Conservation (phyloP, 2,329 filamentous ascomycete genomes). For the Aspergillus texensis region DNA sequence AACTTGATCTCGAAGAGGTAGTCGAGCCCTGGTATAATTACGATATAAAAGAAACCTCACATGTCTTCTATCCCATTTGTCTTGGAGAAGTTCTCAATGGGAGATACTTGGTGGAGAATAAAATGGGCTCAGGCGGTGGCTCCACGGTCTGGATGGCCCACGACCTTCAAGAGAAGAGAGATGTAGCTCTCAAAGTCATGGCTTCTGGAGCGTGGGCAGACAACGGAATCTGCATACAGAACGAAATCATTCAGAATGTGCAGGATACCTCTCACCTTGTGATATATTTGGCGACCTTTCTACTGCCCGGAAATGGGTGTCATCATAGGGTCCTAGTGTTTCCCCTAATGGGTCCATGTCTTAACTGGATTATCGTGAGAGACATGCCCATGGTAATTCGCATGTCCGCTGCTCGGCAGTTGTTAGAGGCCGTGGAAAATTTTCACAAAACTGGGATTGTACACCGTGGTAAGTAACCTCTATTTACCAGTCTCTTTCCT, state of each 20-base stretch:
- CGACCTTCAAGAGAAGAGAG: conserved; percentile 21
- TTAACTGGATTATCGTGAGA: conserved; percentile 12
- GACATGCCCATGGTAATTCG: conserved; percentile 23
- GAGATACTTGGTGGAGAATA: conserved; percentile 29
- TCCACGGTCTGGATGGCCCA: conserved; percentile 32
- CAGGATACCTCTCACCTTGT: conserved; percentile 23
- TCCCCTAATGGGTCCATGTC: conserved; percentile 24
- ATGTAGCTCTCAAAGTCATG: conserved; percentile 31
- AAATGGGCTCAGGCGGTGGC: conserved; percentile 27
- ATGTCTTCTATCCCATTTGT: conserved; percentile 22
- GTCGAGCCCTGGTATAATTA: conserved; percentile 25
- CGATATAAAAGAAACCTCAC: conserved; percentile 6
- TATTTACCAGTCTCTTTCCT: too few relatives aligned
- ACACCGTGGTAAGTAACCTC: conserved; percentile 27
- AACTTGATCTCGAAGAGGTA: conserved; percentile 19
- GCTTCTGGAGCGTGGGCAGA: conserved; percentile 20
- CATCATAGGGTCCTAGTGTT: conserved; percentile 28
- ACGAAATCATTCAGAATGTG: conserved; percentile 24
- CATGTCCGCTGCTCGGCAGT: conserved; percentile 33
- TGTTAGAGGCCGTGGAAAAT: conserved; percentile 27
- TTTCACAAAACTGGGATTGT: conserved; percentile 32
- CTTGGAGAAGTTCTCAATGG: conserved; percentile 25
- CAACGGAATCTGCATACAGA: conserved; percentile 23
- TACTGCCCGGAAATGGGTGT: conserved; percentile 16
- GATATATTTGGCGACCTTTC: conserved; percentile 23